A percentile compares a stretch with the other conserved stretches of the same genome.
Evolutionary conservation across 176 grass and related monocot genomes (phyloP).

Genomic region (Ampelocalamus luodianensis): DNA sequence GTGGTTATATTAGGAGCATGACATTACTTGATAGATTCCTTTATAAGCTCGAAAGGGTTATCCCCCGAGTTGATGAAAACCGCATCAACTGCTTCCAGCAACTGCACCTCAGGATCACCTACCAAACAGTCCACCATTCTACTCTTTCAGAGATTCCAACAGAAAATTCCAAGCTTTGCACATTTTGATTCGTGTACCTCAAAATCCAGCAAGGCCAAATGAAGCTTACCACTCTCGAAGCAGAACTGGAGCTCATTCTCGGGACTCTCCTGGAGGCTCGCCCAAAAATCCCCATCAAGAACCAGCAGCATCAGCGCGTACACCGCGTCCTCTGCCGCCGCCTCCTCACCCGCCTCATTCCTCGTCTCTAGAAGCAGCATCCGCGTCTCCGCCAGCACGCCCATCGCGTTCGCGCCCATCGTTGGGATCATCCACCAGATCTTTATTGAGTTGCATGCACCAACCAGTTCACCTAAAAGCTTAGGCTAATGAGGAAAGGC

Average conservation of each 20-base stretch:
- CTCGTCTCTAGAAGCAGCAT: slow-evolving; percentile 54
- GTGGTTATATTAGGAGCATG: neutral
- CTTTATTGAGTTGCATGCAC: no score
- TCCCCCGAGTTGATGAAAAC: slow-evolving; percentile 48
- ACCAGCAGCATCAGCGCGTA: slow-evolving; percentile 56
- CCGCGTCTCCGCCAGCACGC: slow-evolving; percentile 60
- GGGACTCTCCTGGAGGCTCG: slow-evolving; percentile 51
- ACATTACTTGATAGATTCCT: slow-evolving; percentile 53
- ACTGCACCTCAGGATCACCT: slow-evolving; percentile 59
- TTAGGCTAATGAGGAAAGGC: no score
- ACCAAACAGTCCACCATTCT: neutral
- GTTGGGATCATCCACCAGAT: slow-evolving; percentile 69
- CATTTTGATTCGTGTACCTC: neutral
- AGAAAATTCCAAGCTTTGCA: neutral
- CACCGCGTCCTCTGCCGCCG: neutral
- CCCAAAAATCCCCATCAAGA: slow-evolving; percentile 51
- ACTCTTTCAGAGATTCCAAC: neutral
- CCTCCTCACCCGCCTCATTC: neutral
- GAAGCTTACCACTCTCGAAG: slow-evolving; percentile 61
- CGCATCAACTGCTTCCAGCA: slow-evolving; percentile 37
- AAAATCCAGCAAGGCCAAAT: neutral
- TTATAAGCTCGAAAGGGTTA: slow-evolving; percentile 49
- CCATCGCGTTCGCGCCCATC: slow-evolving; percentile 26
- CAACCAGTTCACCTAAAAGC: no score
- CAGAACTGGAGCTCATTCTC: slow-evolving; percentile 58